Conservation (phyloP, 2,329 filamentous ascomycete species). For the Raffaelea arxii region DNA sequence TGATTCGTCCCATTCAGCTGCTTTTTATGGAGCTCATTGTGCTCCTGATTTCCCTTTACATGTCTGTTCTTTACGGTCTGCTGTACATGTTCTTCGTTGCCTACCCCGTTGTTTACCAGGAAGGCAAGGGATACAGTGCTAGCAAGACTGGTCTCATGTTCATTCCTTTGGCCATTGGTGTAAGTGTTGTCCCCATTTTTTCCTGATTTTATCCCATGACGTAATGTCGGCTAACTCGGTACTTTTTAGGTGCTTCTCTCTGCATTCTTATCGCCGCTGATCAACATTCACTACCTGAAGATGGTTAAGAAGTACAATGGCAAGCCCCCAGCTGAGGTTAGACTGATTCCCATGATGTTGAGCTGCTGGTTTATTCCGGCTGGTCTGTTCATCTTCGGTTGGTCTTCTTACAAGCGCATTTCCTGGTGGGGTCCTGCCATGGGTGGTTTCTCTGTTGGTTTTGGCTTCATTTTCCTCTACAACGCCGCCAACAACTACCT, state of each 20-base stretch:
- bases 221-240: neutral
- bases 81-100: constrained; percentile 47
- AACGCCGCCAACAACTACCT: constrained; percentile 71
- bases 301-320: constrained; percentile 55
- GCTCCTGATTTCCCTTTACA: constrained; percentile 24
- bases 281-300: constrained; percentile 74
- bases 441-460: constrained; percentile 63
- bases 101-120: constrained; percentile 38
- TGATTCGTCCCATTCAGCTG: constrained; percentile 76
- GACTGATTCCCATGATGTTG: constrained; percentile 75
- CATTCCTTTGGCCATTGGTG: constrained; percentile 67
- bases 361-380: constrained; percentile 62
- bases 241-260: constrained; percentile 43
- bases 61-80: constrained; percentile 45
- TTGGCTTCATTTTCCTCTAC: constrained; percentile 78
- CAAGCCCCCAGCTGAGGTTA: constrained; percentile 64
- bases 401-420: constrained; percentile 53
- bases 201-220: neutral
- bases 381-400: constrained; percentile 40
- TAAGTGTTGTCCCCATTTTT: constrained; percentile 19
- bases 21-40: constrained; percentile 61
- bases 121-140: constrained; percentile 68
- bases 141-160: constrained; percentile 77
- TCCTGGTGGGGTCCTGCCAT: constrained; percentile 65
- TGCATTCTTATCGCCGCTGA: constrained; percentile 56